Base-by-base conservation (phyloP, 2,329 filamentous ascomycete genomes). In the Fusarium sp. region DNA sequence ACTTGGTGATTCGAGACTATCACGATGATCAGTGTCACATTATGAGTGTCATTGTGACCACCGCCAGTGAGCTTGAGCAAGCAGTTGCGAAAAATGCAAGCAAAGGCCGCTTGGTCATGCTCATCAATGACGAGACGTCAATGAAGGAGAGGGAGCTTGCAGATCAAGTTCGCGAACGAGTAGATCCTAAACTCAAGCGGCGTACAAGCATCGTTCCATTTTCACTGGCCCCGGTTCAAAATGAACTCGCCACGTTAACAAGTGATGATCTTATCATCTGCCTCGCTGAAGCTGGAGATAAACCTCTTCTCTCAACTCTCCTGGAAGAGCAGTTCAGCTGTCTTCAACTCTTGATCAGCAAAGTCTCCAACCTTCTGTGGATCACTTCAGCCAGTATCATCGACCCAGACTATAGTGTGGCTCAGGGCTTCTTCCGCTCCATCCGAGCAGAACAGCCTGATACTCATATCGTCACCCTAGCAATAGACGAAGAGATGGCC, bases 51-150 rank as follows among this genome's bases (percentile, higher is more conserved):
- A 64, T 64, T 1, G 33, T 64, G 1, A 54, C 28, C n/a, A 64
- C 53, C 0, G 46, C 64, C 2, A 37, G 33, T 16, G 25, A 49
- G 6, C 2, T 1, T 13, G 19, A n/a, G 3, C 21, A 32, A 1
- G 8, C 0, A 0, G 18, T 18, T 6, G 12, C 30, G 23, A 0
- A n/a, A 10, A 25, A 6, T 2, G 1, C 1, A 1, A 6, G 0
- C 4, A 44, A 28, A 6, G 25, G 33, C 1, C 40, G 40, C 4
- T 1, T 47, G 1, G 15, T 44, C 1, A 9, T 54, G 3, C 12
- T 54, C 5, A 6, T 33, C 3, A 12, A 5, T 5, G 23, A 37
- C 1, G 12, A 54, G 4, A 9, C 10, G 3, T 46, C 33, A 2
- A 9, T 6, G 6, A 16, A 12, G 2, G 25, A 58, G 9, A 47